Conservation (phyloP, 805 yeast species). For the Candida germanica region DNA sequence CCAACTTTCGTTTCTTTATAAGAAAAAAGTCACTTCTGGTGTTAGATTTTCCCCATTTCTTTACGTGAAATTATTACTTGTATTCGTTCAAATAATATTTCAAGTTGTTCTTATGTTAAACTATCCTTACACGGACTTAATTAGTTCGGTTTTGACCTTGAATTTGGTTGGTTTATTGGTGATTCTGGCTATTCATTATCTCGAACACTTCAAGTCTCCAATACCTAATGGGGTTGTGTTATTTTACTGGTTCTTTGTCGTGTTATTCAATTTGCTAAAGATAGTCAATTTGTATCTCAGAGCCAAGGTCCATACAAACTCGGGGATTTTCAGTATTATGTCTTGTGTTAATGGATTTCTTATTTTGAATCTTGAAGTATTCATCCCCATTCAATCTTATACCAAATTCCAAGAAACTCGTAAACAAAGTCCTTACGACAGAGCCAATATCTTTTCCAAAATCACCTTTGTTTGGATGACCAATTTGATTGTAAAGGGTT, state of each 20-base stretch:
- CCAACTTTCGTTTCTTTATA: conserved; percentile 32
- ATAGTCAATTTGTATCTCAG: conserved; percentile 41
- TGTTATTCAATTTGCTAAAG: conserved; percentile 47
- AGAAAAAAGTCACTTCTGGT: conserved; percentile 19
- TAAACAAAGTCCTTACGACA: conserved; percentile 43
- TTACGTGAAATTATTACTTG: conserved; percentile 40
- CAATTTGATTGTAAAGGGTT: conserved; percentile 75
- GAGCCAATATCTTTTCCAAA: conserved; percentile 69
- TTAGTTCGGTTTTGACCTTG: conserved; percentile 21
- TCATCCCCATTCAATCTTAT: conserved; percentile 32
- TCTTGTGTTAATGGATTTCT: conserved; percentile 38
- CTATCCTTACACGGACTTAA: conserved; percentile 19
- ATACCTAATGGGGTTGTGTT: conserved; percentile 69
- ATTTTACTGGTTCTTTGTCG: conserved; percentile 68
- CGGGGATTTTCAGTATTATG: conserved; percentile 26
- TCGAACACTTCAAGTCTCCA: conserved; percentile 65
- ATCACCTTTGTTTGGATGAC: conserved; percentile 92
- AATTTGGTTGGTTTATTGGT: conserved; percentile 46
- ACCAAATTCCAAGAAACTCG: conserved; percentile 17
- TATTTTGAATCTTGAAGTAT: conserved; percentile 43
- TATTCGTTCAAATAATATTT: conserved; percentile 37
- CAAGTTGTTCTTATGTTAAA: conserved; percentile 20
- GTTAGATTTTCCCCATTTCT: conserved; percentile 38
- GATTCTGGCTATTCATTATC: conserved; percentile 56
- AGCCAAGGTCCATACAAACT: conserved; percentile 16